Evolutionary conservation across 148 eudicot genomes (phyloP), one percentile per base, ranked within the genome.

Genomic region (Spergularia marina): DNA sequence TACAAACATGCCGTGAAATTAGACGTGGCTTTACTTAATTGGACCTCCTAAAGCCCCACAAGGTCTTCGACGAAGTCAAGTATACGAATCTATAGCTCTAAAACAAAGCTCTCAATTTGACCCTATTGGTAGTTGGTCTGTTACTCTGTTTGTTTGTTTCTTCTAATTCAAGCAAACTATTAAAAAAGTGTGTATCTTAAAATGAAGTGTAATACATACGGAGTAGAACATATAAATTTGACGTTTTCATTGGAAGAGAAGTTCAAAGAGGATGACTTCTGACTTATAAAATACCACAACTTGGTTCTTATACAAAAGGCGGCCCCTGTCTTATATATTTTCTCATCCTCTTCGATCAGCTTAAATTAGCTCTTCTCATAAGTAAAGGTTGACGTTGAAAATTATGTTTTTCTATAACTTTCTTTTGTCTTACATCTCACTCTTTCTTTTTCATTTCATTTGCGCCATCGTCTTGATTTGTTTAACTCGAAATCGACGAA

Each of bases 51-150:
- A 11, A 36, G 77, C 11, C 81, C 77, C 53, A 66, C 71, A 65
- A 78, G 71, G 81, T 77, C 80, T 62, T 77, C 76, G 18, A 78
- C 18, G 30, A 65, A 72, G 76, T 79, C 81, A 79, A 79, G 60
- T 34, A 34, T 66, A 65, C 16, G 54, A 68, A 58, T 73, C 60
- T 70, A 57, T 57, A 9, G 17, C 6, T 7, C 34, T 30, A 21
- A 25, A 72, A 21, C 6, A 64, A 54, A n/a, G 62, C 40, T 30
- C 21, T 68, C 57, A 56, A 16, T 78, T 78, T 79, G 74, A 79
- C 81, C 68, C 58, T 72, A 17, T 72, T 56, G 4, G 14, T 58
- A 44, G 57, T 71, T 54, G 60, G 63, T 63, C 61, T 25, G 23
- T 21, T 70, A 40, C 61, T 71, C 39, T 39, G 61, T 76, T 67